These are phyloP conservation scores for Paradendryphiella salina DNA, from an alignment of 2,329 filamentous ascomycete genomes.

Conservation along the genomic window DNA sequence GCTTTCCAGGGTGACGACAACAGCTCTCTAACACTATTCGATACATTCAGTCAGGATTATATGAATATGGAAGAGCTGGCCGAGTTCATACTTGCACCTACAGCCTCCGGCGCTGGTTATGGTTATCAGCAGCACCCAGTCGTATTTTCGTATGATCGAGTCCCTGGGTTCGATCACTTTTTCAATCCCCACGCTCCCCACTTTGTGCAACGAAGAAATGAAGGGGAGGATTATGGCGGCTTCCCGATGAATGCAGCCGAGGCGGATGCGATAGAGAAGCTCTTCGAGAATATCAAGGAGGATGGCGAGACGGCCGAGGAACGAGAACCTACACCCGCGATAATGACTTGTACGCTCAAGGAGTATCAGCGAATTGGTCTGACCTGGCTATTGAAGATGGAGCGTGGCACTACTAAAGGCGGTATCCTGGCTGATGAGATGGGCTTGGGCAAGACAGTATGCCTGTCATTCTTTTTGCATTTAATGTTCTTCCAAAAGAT, in stretches of 20 bases:
- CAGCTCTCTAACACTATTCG: conserved; percentile 9
- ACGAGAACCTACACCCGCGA: conserved; percentile 69
- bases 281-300: conserved; percentile 40
- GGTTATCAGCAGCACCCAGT: conserved; percentile 14
- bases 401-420: conserved; percentile 70
- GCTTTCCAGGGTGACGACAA: conserved; percentile 7
- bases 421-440: conserved; percentile 68
- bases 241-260: conserved; percentile 20
- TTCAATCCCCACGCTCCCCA: background rate
- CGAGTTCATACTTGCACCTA: conserved; percentile 31
- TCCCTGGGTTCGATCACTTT: background rate
- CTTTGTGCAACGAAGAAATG: background rate
- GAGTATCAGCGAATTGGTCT: conserved; percentile 80
- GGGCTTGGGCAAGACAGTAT: conserved; percentile 81
- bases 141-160: background rate
- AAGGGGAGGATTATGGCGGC: conserved; percentile 22
- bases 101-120: conserved; percentile 18
- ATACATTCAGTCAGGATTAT: conserved; percentile 30
- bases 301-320: conserved; percentile 53
- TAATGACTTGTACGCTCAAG: conserved; percentile 70
- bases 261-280: conserved; percentile 33
- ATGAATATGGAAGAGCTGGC: conserved; percentile 36
- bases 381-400: conserved; percentile 75
- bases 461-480: background rate
- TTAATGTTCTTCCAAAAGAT: background rate